These are phyloP conservation scores for Elsinoe australis DNA, from an alignment of 2,329 filamentous ascomycete genomes.

Conservation along the genomic window DNA sequence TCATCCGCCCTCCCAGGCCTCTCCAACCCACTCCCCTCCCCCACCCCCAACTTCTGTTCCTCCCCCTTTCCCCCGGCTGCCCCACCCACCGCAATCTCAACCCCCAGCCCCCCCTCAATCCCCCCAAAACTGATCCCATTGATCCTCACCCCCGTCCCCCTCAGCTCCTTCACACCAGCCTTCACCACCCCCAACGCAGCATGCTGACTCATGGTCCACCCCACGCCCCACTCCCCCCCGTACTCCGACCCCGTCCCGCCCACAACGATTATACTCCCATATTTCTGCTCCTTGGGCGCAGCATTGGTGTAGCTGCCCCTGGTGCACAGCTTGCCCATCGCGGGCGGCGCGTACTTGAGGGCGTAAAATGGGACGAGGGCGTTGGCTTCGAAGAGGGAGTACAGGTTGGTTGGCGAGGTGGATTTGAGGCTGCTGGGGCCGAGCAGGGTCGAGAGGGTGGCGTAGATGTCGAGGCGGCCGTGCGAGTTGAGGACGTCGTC, in stretches of 20 bases:
- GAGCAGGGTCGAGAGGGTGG: constrained; percentile 50
- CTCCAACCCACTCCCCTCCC: constrained; percentile 49
- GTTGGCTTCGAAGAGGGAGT: constrained; percentile 54
- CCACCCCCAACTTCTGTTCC: too few relatives aligned
- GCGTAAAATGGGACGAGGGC: constrained; percentile 57
- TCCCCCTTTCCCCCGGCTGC: too few relatives aligned
- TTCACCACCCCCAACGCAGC: constrained; percentile 55
- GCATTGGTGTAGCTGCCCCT: constrained; percentile 53
- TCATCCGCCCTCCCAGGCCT: constrained; percentile 51
- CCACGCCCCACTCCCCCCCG: constrained; percentile 53
- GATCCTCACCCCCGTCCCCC: constrained; percentile 52
- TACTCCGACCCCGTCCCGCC: constrained; percentile 50
- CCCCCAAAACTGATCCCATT: constrained; percentile 46
- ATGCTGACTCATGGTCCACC: constrained; percentile 54
- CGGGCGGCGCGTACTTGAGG: constrained; percentile 56
- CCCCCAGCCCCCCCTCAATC: constrained; percentile 32
- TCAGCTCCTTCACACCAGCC: constrained; percentile 50
- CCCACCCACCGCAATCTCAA: not conserved
- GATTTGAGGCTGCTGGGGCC: constrained; percentile 50
- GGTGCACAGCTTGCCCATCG: constrained; percentile 53
- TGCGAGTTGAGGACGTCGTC: constrained; percentile 56
- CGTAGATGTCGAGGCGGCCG: constrained; percentile 54
- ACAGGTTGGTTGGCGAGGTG: constrained; percentile 50
- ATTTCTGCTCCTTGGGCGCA: constrained; percentile 51
- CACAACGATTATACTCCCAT: constrained; percentile 57